Evolutionary conservation across 345 rosid species (phyloP), one percentile per base, ranked within the genome.

Genomic region (Stellera chamaejasme): DNA sequence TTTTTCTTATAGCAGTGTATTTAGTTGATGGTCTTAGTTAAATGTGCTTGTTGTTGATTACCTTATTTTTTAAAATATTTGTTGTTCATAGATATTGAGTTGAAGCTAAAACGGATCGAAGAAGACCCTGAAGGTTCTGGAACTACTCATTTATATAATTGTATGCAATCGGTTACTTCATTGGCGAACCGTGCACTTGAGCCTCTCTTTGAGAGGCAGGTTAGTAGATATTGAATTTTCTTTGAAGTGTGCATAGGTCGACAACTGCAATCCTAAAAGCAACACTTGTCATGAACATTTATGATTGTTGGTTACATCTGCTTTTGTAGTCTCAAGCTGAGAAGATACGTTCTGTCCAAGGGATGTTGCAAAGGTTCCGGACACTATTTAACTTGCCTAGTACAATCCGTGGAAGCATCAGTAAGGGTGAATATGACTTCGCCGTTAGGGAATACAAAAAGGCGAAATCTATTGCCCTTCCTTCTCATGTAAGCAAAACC

Each of bases 151-250:
- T 66, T 93, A 69, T 83, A 65, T 61, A 84, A 83, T 49, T 77
- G 83, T 66, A 89, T 89, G 86, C 80, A 84, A 68, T 87, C 87
- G 69, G 97, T 93, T 52, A 79, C 70, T 64, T 77, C 96, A 54
- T 72, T 72, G 66, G 99, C 97, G 57, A 75, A 69, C 75, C 84
- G 77, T 44, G 99, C 99, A 48, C 82, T 89, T 55, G 90, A 84
- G 75, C 94, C 99, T 73, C 79, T 93, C 60, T 89, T 93, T 72
- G 97, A 93, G 84, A 82, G 99, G 83, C 97, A 93, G 97, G 98
- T 92, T 66, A 56, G 39, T 75, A 27, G 27, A 46, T 54, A 48
- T 58, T 47, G 44, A 54, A 54, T 62, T 69, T 54, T 13, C 55
- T 58, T 62, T 42, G 58, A 54, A 47, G 36, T 52, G 50, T 8